These are phyloP conservation scores for Fusarium setosum DNA, from an alignment of 2,329 filamentous ascomycete species.

Conservation along the genomic window DNA sequence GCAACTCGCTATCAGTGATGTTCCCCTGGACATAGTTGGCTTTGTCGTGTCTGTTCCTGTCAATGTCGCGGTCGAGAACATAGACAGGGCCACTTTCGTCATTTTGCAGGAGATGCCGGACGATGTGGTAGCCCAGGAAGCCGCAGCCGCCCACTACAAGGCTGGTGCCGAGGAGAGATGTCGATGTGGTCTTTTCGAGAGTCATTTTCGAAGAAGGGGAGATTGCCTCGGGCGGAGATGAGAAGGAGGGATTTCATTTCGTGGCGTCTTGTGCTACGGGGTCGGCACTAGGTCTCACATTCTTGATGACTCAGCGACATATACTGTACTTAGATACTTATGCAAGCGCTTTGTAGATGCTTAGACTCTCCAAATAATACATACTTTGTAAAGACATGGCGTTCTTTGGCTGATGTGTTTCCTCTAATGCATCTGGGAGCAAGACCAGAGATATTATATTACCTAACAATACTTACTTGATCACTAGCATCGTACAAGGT, in stretches of 20 bases:
- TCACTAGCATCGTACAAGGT: no score
- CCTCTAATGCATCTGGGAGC: no score
- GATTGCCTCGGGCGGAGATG: not conserved
- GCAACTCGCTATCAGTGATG: conserved; percentile 34
- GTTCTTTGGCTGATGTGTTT: no score
- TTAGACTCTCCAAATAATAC: no score
- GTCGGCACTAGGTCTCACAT: not conserved
- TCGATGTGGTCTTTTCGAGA: not conserved
- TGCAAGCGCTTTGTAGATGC: no score
- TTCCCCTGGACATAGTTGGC: conserved; percentile 42
- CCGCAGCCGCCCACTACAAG: conserved; percentile 48
- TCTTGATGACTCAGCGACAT: not conserved
- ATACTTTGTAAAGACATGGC: no score
- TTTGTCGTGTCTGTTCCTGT: conserved; percentile 36
- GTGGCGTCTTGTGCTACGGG: no score
- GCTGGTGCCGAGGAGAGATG: not conserved
- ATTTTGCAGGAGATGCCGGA: conserved; percentile 41
- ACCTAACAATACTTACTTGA: no score
- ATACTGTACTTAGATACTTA: no score
- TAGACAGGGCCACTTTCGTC: conserved; percentile 33
- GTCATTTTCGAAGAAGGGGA: not conserved
- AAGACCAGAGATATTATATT: no score
- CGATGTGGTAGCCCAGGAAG: conserved; percentile 48
- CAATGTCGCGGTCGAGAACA: conserved; percentile 43
- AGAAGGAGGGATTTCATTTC: not conserved